Conservation (phyloP, 148 eudicot genomes). For the Heliamphora exappendiculata region DNA sequence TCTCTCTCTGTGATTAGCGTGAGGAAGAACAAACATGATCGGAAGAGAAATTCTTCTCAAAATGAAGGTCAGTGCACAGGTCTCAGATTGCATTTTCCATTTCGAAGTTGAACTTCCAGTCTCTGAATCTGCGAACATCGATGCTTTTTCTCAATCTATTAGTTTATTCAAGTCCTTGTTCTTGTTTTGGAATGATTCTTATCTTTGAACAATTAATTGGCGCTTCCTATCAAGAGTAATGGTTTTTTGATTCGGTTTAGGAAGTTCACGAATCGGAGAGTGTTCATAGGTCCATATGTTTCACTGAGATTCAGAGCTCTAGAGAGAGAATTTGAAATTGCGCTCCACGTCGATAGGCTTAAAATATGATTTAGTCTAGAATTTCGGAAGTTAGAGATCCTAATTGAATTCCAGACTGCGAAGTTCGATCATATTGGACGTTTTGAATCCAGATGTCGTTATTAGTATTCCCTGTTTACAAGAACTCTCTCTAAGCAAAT, state of each 20-base stretch:
- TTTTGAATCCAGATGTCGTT: background rate
- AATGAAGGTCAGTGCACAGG: slow-evolving; percentile 33
- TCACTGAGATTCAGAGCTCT: background rate
- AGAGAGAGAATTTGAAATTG: background rate
- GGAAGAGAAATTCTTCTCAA: slow-evolving; percentile 41
- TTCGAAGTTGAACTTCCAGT: background rate
- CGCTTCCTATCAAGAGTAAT: background rate
- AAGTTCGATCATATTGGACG: background rate
- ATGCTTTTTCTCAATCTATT: background rate
- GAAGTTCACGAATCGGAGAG: background rate
- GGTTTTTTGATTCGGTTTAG: background rate
- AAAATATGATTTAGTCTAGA: background rate
- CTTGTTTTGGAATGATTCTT: background rate
- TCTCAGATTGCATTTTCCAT: background rate
- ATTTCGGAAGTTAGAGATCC: background rate
- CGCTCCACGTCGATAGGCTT: background rate
- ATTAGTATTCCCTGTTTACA: background rate
- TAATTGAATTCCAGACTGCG: background rate
- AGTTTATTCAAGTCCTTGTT: background rate
- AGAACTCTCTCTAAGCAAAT: background rate
- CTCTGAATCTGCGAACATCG: background rate
- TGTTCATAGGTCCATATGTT: background rate
- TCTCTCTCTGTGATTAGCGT: background rate
- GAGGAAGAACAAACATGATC: slow-evolving; percentile 21
- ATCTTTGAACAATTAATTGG: background rate